Conservation (phyloP, 2,329 filamentous ascomycete genomes). For the Beauveria sp. region DNA sequence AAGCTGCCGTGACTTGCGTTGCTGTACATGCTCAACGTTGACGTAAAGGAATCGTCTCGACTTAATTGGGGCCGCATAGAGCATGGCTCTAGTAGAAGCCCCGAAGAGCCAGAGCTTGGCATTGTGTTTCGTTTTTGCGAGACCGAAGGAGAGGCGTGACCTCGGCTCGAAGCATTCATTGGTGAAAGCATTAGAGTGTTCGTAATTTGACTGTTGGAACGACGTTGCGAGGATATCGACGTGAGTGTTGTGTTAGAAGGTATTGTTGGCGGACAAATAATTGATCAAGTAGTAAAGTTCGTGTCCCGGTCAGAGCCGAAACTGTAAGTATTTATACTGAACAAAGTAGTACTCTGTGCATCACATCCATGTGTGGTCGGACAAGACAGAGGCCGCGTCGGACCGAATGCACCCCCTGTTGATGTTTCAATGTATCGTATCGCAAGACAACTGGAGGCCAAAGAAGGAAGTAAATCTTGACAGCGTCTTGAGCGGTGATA, state of each 20-base stretch:
- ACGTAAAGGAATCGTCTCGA: constrained; percentile 18
- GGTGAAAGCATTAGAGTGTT: constrained; percentile 2
- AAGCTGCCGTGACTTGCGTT: constrained; percentile 12
- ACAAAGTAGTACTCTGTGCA: neutral
- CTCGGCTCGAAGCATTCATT: neutral
- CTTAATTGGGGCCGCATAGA: neutral
- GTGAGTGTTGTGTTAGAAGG: neutral
- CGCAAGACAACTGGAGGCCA: neutral
- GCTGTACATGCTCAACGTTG: constrained; percentile 23
- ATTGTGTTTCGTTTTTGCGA: constrained; percentile 5
- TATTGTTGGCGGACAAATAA: no score
- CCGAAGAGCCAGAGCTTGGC: constrained; percentile 1
- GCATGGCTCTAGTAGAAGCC: neutral
- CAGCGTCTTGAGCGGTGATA: neutral
- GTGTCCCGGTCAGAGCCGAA: constrained; percentile 1
- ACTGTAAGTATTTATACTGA: neutral
- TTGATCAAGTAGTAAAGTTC: neutral
- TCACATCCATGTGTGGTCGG: neutral
- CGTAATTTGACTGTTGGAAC: neutral
- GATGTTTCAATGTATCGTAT: neutral
- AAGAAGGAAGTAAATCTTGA: neutral
- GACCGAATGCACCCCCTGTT: neutral
- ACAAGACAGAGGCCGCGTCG: neutral
- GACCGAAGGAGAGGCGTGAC: neutral
- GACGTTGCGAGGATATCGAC: neutral